Conservation (phyloP, 106 monocot species). For the Platanthera guangdongensis region DNA sequence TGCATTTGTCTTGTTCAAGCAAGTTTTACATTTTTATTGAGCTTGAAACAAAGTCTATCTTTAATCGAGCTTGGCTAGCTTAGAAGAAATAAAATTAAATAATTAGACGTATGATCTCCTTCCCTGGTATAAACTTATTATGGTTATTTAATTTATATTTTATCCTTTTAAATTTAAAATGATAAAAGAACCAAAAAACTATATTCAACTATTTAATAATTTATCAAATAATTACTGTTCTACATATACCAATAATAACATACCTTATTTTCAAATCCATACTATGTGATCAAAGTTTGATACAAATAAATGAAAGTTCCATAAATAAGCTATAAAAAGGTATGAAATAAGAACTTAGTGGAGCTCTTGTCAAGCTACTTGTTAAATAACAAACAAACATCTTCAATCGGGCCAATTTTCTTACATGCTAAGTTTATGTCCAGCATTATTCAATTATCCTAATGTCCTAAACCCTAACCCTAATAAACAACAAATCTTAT, state of each 20-base stretch:
- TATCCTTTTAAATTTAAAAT: too few species aligned
- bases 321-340: background rate
- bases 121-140: background rate
- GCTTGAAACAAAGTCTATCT: background rate
- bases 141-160: background rate
- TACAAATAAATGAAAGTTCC: background rate
- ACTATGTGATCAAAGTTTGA: background rate
- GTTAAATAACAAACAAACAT: background rate
- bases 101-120: background rate
- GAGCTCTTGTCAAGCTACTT: background rate
- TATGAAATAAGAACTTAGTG: background rate
- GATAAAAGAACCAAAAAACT: too few species aligned
- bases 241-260: background rate
- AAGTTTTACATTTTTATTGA: slow-evolving; percentile 1
- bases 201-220: background rate
- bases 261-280: background rate
- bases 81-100: background rate
- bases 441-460: too few species aligned
- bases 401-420: too few species aligned
- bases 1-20: background rate
- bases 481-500: too few species aligned
- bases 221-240: background rate
- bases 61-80: background rate
- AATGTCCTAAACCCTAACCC: too few species aligned
- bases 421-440: too few species aligned